Base-by-base conservation (phyloP, 1,284 basidiomycete genomes). In the Trichosporon asahii region DNA sequence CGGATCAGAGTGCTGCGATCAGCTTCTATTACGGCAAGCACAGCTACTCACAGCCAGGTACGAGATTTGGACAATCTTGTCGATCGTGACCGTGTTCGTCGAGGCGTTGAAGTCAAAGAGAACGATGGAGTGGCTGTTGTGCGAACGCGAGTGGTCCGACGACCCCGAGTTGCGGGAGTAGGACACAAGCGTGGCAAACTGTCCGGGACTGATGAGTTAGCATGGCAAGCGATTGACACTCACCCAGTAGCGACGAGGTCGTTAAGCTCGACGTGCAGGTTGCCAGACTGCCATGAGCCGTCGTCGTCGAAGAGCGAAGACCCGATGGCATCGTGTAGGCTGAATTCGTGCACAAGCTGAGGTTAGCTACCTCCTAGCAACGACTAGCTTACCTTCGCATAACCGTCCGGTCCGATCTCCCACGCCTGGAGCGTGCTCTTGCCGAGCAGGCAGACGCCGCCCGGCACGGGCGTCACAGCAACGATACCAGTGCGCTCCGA, bases 1-100 rank as follows among this genome's bases (percentile, higher is more conserved):
- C 4, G 82, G 79, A 68, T 85, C 84, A 23, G 76, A 73, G n/a
- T 79, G 76, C 78, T 83, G 67, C 8, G 12, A 21, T 18, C n/a
- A 61, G 53, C 25, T 6, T 2, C 35, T 11, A 3, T 35, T 3
- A 46, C 5, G 0, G 23, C 31, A 0, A 3, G 25, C 11, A 18
- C 2, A 31, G 18, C 40, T 44, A 71, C 79, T 67, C 64, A 82
- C 78, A 5, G 80, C 78, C 14, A 75, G 70, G 68, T 80, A 82
- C 3, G 78, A 74, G 1, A 84, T 68, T 21, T 74, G 69, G 12
- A 78, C 74, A 9, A 78, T 68, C n/a, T 78, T 73, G 11, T 70
- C 44, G 6, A 82, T 71, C 1, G 71, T 69, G 64, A 81, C 46
- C 6, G 72, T 68, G 64, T 78, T 73, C 21, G 74, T 66, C 55